Percentiles rank a stretch among this genome's conserved stretches.
phyloP scores from a whole-genome alignment of 495 filamentous ascomycete genomes.

The Tuber brumale region DNA sequence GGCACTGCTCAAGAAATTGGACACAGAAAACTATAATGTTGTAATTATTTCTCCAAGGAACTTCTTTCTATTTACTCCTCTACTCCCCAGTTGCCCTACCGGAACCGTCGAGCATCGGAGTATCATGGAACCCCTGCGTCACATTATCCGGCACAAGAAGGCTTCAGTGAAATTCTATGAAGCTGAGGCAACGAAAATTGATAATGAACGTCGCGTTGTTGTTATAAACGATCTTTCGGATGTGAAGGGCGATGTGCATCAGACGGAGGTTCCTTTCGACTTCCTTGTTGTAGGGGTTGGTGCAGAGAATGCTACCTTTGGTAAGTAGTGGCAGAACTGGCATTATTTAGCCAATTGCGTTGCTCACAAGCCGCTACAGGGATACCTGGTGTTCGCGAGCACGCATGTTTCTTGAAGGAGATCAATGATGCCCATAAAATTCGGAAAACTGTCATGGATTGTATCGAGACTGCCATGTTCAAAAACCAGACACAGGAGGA shows the following conservation, averaged over 20 bases:
- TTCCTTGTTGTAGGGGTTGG: conserved; percentile 97
- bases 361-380: conserved; percentile 43
- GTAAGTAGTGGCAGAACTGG: conserved; percentile 46
- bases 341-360: not conserved
- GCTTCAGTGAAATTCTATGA: conserved; percentile 92
- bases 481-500: conserved; percentile 92
- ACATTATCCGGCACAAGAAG: conserved; percentile 88
- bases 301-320: conserved; percentile 97
- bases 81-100: conserved; percentile 93
- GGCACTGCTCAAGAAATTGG: conserved; percentile 93
- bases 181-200: conserved; percentile 94
- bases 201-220: conserved; percentile 81
- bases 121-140: conserved; percentile 97
- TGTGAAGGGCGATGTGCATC: conserved; percentile 71
- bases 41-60: conserved; percentile 93
- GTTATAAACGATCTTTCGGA: conserved; percentile 87
- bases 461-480: conserved; percentile 95
- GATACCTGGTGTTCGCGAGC: conserved; percentile 87
- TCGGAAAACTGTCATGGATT: conserved; percentile 98
- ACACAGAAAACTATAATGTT: conserved; percentile 98
- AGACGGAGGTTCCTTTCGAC: conserved; percentile 92
- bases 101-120: conserved; percentile 97
- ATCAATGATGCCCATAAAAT: conserved; percentile 91
- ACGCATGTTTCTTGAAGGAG: conserved; percentile 98
- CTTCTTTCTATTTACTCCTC: conserved; percentile 98